Base-by-base conservation (phyloP, 768 basidiomycete species). In the Hericium rajendrae region DNA sequence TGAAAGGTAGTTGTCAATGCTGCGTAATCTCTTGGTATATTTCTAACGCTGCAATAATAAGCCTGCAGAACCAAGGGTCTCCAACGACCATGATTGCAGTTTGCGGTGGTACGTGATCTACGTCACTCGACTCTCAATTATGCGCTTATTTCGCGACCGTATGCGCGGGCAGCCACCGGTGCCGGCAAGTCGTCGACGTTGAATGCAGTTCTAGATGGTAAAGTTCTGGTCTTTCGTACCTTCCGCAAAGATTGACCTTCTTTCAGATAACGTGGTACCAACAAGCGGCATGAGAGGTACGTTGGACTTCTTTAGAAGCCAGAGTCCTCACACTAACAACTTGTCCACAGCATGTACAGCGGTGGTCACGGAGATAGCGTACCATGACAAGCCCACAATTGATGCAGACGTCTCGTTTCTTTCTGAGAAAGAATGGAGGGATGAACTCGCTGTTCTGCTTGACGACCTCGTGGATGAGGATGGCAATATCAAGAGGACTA, bases 271-370 rank as follows among this genome's bases (percentile, higher is more conserved):
- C 59, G 76, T 84, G 51, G 82, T 85, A 13, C 83, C 83, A 4
- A 84, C 83, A 4, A 83, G 80, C 59, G 82, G 83, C 24, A 84
- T 84, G 82, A 74, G 80, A 61, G 81, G 82, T 82, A 57, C 32
- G 58, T 63, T 24, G n/a, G 3, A 53, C 4, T 18, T 16, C 6
- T 53, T 38, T 18, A 16, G 8, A 51, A 22, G 10, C 8, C 41
- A 12, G 6, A 12, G 6, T 8, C 37, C 6, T 48, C 13, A 43
- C 32, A 32, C 32, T 57, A 49, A 40, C 12, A 9, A 22, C 13
- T 10, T n/a, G 46, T 32, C 32, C 37, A 9, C 56, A 83, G 84
- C 84, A 8, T 85, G 84, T 60, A 85, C 83, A 3, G 82, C 83
- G 4, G 81, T 83, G 26, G 82, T 84, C 3, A 85, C 83, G 0